Conservation (phyloP, 1,284 basidiomycete genomes). For the Fomes fomentarius region DNA sequence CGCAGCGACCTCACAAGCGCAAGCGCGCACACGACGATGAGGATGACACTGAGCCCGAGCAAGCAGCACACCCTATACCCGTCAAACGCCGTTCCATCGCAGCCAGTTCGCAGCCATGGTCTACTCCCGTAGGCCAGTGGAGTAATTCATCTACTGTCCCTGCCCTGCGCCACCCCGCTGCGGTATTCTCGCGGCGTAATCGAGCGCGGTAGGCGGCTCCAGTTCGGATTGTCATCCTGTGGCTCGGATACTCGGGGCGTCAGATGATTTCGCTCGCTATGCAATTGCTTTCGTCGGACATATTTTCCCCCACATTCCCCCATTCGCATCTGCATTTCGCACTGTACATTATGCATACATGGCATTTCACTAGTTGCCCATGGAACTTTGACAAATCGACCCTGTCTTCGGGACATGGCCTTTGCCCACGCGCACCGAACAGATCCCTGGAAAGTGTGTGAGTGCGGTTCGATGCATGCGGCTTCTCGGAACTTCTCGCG, state of each 20-base stretch:
- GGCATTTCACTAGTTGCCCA: slow-evolving; percentile 1
- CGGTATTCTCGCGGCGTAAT: slow-evolving; percentile 23
- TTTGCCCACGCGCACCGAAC: slow-evolving; percentile 1
- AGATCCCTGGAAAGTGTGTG: slow-evolving; percentile 18
- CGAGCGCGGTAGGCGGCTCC: slow-evolving; percentile 22
- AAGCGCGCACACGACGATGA: slow-evolving; percentile 47
- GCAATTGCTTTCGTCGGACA: slow-evolving; percentile 11
- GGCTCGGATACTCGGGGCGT: slow-evolving; percentile 5
- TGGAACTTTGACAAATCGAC: background rate
- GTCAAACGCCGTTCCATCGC: slow-evolving; percentile 26
- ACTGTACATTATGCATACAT: slow-evolving; percentile 24
- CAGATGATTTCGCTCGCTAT: slow-evolving; percentile 15
- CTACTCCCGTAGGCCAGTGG: slow-evolving; percentile 5
- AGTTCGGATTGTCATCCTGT: slow-evolving; percentile 8
- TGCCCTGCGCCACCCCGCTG: slow-evolving; percentile 14
- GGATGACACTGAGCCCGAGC: slow-evolving; percentile 22
- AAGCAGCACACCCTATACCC: slow-evolving; percentile 11
- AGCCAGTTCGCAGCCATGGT: slow-evolving; percentile 6
- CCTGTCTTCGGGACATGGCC: background rate
- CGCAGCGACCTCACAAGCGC: slow-evolving; percentile 52
- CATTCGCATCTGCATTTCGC: slow-evolving; percentile 11
- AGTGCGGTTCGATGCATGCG: slow-evolving; percentile 19
- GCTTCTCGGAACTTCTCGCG: slow-evolving; percentile 25
- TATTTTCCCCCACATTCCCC: slow-evolving; percentile 4
- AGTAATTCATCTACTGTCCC: background rate